A percentile compares a stretch with the other conserved stretches of the same genome.
Evolutionary conservation across 495 filamentous ascomycete species (phyloP).

Genomic region (Hypomontagnella monticulosa): DNA sequence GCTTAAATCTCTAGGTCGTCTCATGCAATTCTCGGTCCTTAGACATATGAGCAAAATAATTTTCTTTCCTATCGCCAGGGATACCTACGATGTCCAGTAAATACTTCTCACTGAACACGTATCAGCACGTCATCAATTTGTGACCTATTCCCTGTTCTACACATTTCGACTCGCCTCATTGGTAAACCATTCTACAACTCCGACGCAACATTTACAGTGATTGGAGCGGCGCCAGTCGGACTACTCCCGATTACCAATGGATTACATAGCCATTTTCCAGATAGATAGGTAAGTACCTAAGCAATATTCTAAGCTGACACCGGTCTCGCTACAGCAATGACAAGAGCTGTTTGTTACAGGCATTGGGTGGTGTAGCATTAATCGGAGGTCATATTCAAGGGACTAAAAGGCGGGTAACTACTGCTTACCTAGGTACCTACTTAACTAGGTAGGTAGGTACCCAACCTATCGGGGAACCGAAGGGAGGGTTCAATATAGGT

Average conservation of each 20-base stretch:
- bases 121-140: constrained; percentile 16
- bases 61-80: too few species aligned
- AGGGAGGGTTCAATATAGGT: neutral
- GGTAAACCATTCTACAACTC: neutral
- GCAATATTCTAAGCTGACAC: neutral
- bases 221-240: constrained; percentile 15
- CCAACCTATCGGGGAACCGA: constrained; percentile 1
- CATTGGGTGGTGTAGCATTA: constrained; percentile 19
- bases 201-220: constrained; percentile 5
- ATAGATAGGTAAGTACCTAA: neutral
- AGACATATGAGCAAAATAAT: too few species aligned
- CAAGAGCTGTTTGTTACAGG: constrained; percentile 6
- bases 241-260: constrained; percentile 22
- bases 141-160: neutral
- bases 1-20: too few species aligned
- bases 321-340: neutral
- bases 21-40: too few species aligned
- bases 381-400: constrained; percentile 24
- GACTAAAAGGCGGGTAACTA: neutral
- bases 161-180: constrained; percentile 19
- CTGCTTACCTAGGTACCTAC: neutral
- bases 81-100: too few species aligned
- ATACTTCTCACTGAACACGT: neutral
- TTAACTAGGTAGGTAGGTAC: neutral
- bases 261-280: constrained; percentile 8